A percentile compares a stretch with the other conserved stretches of the same genome.
Conservation (phyloP, 225 moss, liverwort and hornwort species). For the Polytrichum commune region DNA sequence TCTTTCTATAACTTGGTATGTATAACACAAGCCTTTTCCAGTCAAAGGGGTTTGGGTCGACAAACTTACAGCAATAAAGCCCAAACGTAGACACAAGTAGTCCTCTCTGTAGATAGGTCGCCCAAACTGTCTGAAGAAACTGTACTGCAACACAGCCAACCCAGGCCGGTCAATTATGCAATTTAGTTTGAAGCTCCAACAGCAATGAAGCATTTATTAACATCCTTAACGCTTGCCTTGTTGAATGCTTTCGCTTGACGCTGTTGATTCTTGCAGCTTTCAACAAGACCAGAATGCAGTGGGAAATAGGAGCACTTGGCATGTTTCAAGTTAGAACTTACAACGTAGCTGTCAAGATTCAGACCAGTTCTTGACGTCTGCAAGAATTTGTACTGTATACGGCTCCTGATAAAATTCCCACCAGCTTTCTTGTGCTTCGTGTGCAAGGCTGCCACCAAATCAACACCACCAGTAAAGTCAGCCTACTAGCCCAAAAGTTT, state of each 20-base stretch:
- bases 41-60: not conserved
- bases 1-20: too few relatives aligned
- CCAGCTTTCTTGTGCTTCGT: slow-evolving; percentile 28
- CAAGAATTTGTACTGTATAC: slow-evolving; percentile 38
- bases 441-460: slow-evolving; percentile 23
- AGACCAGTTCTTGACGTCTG: slow-evolving; percentile 44
- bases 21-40: not conserved
- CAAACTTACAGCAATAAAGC: slow-evolving; percentile 73
- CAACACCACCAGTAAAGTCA: not conserved
- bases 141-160: slow-evolving; percentile 52
- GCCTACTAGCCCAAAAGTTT: too few relatives aligned
- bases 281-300: not conserved
- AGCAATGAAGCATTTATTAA: too few relatives aligned
- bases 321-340: slow-evolving; percentile 18
- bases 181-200: too few relatives aligned
- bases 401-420: slow-evolving; percentile 17
- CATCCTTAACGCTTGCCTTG: too few relatives aligned
- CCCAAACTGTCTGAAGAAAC: slow-evolving; percentile 83
- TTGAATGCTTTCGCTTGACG: too few relatives aligned
- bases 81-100: slow-evolving; percentile 71
- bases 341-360: slow-evolving; percentile 47
- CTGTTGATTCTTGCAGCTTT: too few relatives aligned
- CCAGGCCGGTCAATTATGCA: too few relatives aligned
- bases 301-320: not conserved
- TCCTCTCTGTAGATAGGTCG: slow-evolving; percentile 67